Evolutionary conservation across 1,284 basidiomycete species (phyloP), one percentile per base, ranked within the genome.

Genomic region (Omphalotus olearius): DNA sequence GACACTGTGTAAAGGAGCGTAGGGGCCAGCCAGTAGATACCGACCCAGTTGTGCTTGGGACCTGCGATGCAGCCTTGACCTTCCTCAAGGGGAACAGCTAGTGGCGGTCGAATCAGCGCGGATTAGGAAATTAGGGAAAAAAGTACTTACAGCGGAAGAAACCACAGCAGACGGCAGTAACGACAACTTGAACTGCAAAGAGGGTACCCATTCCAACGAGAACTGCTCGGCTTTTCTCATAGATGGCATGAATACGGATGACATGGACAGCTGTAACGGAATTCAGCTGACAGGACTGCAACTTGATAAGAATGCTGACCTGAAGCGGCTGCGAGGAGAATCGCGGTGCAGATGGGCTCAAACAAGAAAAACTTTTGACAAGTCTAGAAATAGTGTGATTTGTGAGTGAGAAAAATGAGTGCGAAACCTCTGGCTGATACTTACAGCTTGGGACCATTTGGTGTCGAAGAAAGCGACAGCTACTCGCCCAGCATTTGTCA

Each of bases 41-140:
- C 88, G 50, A 91, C 85, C 87, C 87, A 91, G 63, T 76, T 81
- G 58, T 76, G 66, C 58, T 82, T 82, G 23, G 88, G 88, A 37
- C 87, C 88, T 2, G 88, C 86, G 54, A 91, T 91, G 67, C 88
- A 91, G 2, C 88, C 88, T 62, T 91, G 88, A 20, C 84, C 85
- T 10, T 69, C 74, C 14, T 67, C 57, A 25, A 91, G 76, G 18
- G 86, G 85, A 3, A 91, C 85, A 52, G 80, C 84, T 85, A 61
- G 14, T 26, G 50, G 18, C 33, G 30, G 26, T 40, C 33, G 47
- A 17, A 48, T 53, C 17, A 59, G 39, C 44, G 5, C 41, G 56
- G 30, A 20, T 11, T 38, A 17, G 46, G 44, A 35, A 18, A 37
- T 36, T 17, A n/a, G 50, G 43, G 40, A 39, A 50, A 36, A 16